phyloP scores from a whole-genome alignment of 2,329 filamentous ascomycete genomes.

The Arthrobotrys pseudoclavata region DNA sequence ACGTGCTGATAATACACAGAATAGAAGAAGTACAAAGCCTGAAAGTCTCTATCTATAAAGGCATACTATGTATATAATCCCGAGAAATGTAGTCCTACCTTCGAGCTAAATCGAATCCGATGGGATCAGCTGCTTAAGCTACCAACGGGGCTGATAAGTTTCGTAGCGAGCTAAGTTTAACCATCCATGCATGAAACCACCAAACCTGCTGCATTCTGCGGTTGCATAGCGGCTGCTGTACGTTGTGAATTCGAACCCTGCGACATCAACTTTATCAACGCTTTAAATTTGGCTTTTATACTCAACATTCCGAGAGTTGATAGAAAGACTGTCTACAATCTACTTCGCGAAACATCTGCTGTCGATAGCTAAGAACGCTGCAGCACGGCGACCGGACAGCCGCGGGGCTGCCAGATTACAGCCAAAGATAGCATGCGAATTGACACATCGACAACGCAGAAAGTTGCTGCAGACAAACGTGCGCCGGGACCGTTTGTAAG shows the following conservation, averaged over 20 bases:
- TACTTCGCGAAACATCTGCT: neutral
- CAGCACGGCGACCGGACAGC: neutral
- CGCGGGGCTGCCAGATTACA: neutral
- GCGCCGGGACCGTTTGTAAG: neutral
- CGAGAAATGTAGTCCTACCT: neutral
- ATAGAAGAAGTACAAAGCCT: too few species aligned
- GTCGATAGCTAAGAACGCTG: neutral
- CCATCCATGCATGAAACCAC: slow-evolving; percentile 3
- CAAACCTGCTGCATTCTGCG: neutral
- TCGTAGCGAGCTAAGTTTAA: neutral
- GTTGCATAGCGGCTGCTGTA: neutral
- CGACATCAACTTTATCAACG: neutral
- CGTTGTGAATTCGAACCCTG: neutral
- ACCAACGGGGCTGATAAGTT: slow-evolving; percentile 7
- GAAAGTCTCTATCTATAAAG: too few species aligned
- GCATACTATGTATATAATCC: neutral
- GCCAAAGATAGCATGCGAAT: neutral
- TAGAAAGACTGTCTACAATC: too few species aligned
- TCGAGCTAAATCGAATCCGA: neutral
- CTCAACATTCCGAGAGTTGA: neutral
- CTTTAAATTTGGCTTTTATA: neutral
- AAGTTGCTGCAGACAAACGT: neutral
- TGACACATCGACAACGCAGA: slow-evolving; percentile 1
- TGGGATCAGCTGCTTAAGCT: neutral
- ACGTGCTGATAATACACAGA: too few species aligned